phyloP scores from a whole-genome alignment of 768 basidiomycete genomes.

The Paxillus involutus region DNA sequence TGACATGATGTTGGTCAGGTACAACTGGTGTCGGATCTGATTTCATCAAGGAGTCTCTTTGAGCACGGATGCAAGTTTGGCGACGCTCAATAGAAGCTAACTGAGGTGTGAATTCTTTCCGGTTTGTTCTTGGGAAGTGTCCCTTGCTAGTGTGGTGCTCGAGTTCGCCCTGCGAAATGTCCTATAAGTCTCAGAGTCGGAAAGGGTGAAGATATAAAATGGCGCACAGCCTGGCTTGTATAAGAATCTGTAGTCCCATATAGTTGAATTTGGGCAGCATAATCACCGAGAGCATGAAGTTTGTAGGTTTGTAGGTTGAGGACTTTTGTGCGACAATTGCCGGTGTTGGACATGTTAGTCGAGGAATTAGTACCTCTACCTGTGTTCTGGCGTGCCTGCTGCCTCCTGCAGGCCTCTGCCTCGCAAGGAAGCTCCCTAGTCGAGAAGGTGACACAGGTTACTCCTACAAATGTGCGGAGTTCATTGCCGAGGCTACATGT shows the following conservation, averaged over 20 bases:
- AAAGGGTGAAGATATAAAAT: too few relatives aligned
- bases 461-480: not conserved
- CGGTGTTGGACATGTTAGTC: not conserved
- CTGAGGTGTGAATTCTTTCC: too few relatives aligned
- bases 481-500: not conserved
- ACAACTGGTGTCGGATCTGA: too few relatives aligned
- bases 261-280: constrained; percentile 6
- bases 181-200: too few relatives aligned
- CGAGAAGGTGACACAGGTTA: not conserved
- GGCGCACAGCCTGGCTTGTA: too few relatives aligned
- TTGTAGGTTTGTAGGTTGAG: constrained; percentile 27
- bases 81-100: too few relatives aligned
- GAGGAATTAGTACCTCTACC: not conserved
- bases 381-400: not conserved
- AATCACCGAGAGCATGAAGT: constrained; percentile 22
- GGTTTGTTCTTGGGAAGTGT: too few relatives aligned
- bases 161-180: too few relatives aligned
- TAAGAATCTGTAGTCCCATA: not conserved
- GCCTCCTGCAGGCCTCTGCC: not conserved
- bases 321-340: not conserved
- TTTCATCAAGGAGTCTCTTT: too few relatives aligned
- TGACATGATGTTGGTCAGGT: too few relatives aligned
- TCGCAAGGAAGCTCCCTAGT: not conserved
- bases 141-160: too few relatives aligned
- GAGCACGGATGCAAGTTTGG: too few relatives aligned